phyloP scores from a whole-genome alignment of 805 yeast species.

The Candida suzukii region DNA sequence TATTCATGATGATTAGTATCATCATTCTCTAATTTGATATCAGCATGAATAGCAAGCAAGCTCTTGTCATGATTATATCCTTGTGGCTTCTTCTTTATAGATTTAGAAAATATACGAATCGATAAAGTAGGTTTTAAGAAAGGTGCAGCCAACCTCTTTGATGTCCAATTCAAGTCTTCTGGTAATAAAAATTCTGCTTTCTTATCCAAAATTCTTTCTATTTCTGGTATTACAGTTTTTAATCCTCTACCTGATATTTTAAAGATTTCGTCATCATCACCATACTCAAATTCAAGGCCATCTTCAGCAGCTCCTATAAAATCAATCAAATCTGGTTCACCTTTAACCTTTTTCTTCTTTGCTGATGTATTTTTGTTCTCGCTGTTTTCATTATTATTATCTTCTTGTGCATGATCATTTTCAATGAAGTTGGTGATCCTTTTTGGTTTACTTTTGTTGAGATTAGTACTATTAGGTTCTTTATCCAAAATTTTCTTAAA shows the following conservation, averaged over 20 bases:
- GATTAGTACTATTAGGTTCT: background rate
- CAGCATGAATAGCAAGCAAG: background rate
- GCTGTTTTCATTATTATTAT: no score
- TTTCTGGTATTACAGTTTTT: background rate
- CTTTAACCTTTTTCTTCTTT: no score
- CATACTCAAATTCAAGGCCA: background rate
- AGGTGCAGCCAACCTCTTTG: slow-evolving; percentile 57
- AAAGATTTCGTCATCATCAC: background rate
- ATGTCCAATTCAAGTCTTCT: slow-evolving; percentile 49
- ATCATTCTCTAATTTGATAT: background rate
- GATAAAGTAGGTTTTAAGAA: slow-evolving; percentile 55
- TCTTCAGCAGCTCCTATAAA: background rate
- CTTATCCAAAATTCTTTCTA: background rate
- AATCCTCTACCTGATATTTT: background rate
- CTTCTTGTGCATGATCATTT: no score
- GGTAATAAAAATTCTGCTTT: slow-evolving; percentile 13
- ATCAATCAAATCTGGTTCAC: no score
- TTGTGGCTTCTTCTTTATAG: slow-evolving; percentile 1
- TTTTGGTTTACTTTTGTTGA: no score
- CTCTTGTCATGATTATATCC: background rate
- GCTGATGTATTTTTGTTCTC: no score
- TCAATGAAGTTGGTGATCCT: no score
- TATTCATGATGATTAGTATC: slow-evolving; percentile 14
- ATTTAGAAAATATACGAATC: slow-evolving; percentile 11
- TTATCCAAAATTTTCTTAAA: slow-evolving; percentile 32